Conservation (phyloP, 306 rosid genomes). For the Prunus mongolica region DNA sequence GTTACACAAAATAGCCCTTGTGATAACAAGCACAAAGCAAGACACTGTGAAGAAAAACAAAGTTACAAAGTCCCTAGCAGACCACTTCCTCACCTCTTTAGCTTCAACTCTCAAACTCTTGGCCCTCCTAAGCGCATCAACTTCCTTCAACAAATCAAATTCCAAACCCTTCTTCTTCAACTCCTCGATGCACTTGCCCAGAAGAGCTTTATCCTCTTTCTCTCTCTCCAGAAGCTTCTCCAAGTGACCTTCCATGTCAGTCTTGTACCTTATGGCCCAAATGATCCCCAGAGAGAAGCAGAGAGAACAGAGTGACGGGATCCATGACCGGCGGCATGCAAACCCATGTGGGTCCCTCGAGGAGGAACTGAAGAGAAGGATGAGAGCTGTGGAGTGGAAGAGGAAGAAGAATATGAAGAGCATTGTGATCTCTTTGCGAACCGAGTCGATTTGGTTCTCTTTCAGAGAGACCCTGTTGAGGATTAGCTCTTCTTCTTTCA, state of each 20-base stretch:
- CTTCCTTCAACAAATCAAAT: slow-evolving; percentile 89
- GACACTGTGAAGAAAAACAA: slow-evolving; percentile 66
- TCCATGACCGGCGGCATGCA: slow-evolving; percentile 70
- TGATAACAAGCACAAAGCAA: slow-evolving; percentile 62
- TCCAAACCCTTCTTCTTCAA: slow-evolving; percentile 84
- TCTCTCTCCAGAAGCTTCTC: slow-evolving; percentile 79
- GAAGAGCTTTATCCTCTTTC: slow-evolving; percentile 64
- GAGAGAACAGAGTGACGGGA: slow-evolving; percentile 73
- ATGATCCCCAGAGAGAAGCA: slow-evolving; percentile 67
- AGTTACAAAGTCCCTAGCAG: slow-evolving; percentile 71
- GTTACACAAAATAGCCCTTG: slow-evolving; percentile 71
- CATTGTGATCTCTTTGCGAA: slow-evolving; percentile 66
- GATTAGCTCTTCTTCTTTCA: slow-evolving; percentile 85
- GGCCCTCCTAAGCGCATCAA: slow-evolving; percentile 86
- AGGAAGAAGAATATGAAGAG: slow-evolving; percentile 90
- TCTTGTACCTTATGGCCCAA: slow-evolving; percentile 88
- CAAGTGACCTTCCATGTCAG: slow-evolving; percentile 69
- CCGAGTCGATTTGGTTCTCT: slow-evolving; percentile 76
- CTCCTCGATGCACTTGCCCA: slow-evolving; percentile 75
- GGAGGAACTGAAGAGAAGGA: slow-evolving; percentile 69
- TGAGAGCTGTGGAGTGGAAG: slow-evolving; percentile 77
- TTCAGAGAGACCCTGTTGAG: slow-evolving; percentile 59
- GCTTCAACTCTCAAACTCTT: slow-evolving; percentile 74
- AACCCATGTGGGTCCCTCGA: slow-evolving; percentile 11
- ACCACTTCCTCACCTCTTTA: slow-evolving; percentile 76